Evolutionary conservation across 2,329 filamentous ascomycete species (phyloP), one percentile per base, ranked within the genome.

Genomic region (Fusarium sp.): DNA sequence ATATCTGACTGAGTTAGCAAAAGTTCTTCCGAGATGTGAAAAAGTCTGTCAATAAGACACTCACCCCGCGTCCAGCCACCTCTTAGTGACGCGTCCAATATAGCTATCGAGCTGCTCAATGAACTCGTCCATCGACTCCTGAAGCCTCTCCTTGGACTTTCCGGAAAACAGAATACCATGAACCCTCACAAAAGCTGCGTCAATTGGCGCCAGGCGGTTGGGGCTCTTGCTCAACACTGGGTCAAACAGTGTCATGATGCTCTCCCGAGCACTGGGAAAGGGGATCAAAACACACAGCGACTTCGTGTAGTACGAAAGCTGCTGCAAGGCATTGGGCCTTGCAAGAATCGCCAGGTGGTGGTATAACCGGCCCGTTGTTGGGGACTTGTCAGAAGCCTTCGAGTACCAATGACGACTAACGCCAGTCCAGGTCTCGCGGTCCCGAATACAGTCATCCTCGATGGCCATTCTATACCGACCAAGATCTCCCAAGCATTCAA

Each of bases 401-500:
- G 87, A 89, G 70, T 96, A 97, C 96, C 95, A 98, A 42, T 90
- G 89, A 0, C 90, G 83, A 0, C 91, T 91, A 0, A 97, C 92
- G 0, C 86, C 85, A 0, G 91, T 92, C 95, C 95, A 98, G 0
- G 89, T 87, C 53, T 97, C 92, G 1, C 91, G 83, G 60, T 95
- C 91, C 2, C 86, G 80, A 18, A 91, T 84, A 67, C 96, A 90
- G 25, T 91, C 88, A 40, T 97, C 91, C 77, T 97, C 94, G 46
- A 97, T 93, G 0, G 93, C 93, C 93, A 97, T 97, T 0, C 85
- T 78, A 46, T 96, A 97, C 18, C 94, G 84, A 0, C 90, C 91
- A 0, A 98, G 80, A 75, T 98, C 94, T 0, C 95, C 95, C 0
- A 98, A 81, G 58, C 94, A 97, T 70, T 97, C 95, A 8, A 97